Conservation (phyloP, 2,329 filamentous ascomycete genomes). For the Chrysoporthe deuterocubensis region DNA sequence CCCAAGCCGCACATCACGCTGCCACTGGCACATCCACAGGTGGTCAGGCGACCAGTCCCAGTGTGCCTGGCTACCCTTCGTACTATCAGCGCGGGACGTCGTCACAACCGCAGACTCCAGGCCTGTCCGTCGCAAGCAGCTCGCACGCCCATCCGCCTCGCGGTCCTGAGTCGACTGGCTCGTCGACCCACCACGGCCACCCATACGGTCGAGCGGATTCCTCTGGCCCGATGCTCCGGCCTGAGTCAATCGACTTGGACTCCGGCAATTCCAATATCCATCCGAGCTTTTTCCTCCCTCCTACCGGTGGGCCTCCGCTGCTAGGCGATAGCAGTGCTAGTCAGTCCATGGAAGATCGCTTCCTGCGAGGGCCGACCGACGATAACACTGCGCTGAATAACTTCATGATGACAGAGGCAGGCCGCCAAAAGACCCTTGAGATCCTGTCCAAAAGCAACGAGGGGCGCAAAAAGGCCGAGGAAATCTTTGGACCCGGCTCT, state of each 20-base stretch:
- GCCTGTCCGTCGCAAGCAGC: conserved; percentile 37
- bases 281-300: conserved; percentile 46
- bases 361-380: conserved; percentile 48
- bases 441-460: conserved; percentile 55
- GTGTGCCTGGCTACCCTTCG: conserved; percentile 34
- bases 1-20: conserved; percentile 33
- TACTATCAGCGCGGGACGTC: conserved; percentile 42
- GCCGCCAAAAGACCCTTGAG: conserved; percentile 56
- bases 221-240: conserved; percentile 34
- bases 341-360: conserved; percentile 53
- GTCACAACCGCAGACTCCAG: conserved; percentile 44
- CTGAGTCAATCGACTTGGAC: conserved; percentile 47
- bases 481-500: conserved; percentile 54
- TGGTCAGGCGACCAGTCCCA: conserved; percentile 41
- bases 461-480: conserved; percentile 54
- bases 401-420: conserved; percentile 45
- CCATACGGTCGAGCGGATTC: conserved; percentile 34
- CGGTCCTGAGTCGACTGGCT: conserved; percentile 40
- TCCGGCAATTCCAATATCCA: conserved; percentile 41
- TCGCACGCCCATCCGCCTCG: conserved; percentile 41
- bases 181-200: conserved; percentile 40
- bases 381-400: conserved; percentile 49
- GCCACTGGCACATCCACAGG: conserved; percentile 20
- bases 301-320: conserved; percentile 47
- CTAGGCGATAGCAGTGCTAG: conserved; percentile 44